These are phyloP conservation scores for Pseudocercospora pini-densiflorae DNA, from an alignment of 2,329 filamentous ascomycete species.

Conservation along the genomic window DNA sequence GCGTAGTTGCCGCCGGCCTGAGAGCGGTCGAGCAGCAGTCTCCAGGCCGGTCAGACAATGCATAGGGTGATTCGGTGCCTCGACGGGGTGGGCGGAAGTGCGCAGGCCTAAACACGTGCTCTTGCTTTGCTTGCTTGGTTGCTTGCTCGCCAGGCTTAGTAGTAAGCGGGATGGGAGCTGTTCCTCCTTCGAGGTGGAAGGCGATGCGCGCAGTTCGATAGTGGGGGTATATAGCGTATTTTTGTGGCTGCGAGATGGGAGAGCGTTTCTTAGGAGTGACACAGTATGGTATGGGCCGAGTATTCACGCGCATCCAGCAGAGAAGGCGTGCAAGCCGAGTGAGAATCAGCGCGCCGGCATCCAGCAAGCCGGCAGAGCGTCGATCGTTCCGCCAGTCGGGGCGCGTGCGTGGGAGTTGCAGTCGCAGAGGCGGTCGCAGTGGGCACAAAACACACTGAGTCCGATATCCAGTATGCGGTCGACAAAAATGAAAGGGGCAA, in stretches of 20 bases:
- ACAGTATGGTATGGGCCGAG: not conserved
- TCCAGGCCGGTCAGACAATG: conserved; percentile 32
- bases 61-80: conserved; percentile 30
- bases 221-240: not conserved
- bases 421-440: not conserved
- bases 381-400: conserved; percentile 7
- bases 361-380: conserved; percentile 15
- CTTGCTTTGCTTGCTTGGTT: conserved; percentile 6
- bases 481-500: not conserved
- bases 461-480: not conserved
- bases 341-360: conserved; percentile 11
- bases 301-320: conserved; percentile 4
- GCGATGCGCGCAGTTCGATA: conserved; percentile 5
- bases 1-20: conserved; percentile 32
- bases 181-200: not conserved
- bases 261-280: not conserved
- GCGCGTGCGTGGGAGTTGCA: not conserved
- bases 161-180: conserved; percentile 4
- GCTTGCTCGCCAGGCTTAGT: not conserved
- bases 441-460: not conserved
- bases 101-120: conserved; percentile 26
- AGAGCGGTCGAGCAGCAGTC: conserved; percentile 36
- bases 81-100: not conserved
- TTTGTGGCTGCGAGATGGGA: not conserved
- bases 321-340: not conserved